A percentile compares a stretch with the other conserved stretches of the same genome.
Evolutionary conservation across 805 yeast genomes (phyloP).

Genomic region (Candida lessepsii): DNA sequence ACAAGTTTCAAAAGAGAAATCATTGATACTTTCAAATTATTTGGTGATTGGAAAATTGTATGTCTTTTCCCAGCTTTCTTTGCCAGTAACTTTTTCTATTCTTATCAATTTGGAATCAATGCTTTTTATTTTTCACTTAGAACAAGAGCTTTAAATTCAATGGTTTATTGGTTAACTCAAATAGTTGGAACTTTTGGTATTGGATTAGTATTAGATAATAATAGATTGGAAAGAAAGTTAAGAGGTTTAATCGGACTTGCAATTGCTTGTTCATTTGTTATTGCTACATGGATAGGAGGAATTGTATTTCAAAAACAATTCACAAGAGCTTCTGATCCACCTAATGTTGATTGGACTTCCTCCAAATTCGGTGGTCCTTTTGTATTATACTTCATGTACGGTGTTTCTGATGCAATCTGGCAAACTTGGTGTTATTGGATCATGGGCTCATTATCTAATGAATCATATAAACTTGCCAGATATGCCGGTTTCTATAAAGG

Average conservation of each 20-base stretch:
- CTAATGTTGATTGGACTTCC: constrained; percentile 42
- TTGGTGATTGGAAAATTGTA: constrained; percentile 22
- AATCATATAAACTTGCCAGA: constrained; percentile 39
- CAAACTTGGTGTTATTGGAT: constrained; percentile 16
- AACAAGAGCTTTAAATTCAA: constrained; percentile 16
- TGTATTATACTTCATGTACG: constrained; percentile 56
- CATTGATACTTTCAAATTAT: constrained; percentile 42
- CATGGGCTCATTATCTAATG: constrained; percentile 15
- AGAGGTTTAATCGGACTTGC: constrained; percentile 15
- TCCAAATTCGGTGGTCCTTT: constrained; percentile 48
- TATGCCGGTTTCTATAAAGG: constrained; percentile 65
- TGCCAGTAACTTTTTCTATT: constrained; percentile 14
- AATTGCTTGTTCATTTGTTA: constrained; percentile 7
- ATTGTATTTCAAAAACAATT: constrained; percentile 11
- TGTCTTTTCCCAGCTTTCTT: constrained; percentile 15
- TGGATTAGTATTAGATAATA: constrained; percentile 11
- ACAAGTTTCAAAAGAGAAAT: constrained; percentile 36
- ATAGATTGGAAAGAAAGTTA: constrained; percentile 9
- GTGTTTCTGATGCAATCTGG: constrained; percentile 45
- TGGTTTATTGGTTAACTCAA: constrained; percentile 17
- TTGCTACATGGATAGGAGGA: constrained; percentile 13
- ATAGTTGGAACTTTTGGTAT: constrained; percentile 14
- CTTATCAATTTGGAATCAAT: constrained; percentile 14
- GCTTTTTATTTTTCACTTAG: constrained; percentile 14
- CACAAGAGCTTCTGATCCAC: constrained; percentile 21